Percentiles rank a stretch among this genome's conserved stretches.
phyloP scores from a whole-genome alignment of 2,329 filamentous ascomycete species.

The Cryphonectria carpinicola region DNA sequence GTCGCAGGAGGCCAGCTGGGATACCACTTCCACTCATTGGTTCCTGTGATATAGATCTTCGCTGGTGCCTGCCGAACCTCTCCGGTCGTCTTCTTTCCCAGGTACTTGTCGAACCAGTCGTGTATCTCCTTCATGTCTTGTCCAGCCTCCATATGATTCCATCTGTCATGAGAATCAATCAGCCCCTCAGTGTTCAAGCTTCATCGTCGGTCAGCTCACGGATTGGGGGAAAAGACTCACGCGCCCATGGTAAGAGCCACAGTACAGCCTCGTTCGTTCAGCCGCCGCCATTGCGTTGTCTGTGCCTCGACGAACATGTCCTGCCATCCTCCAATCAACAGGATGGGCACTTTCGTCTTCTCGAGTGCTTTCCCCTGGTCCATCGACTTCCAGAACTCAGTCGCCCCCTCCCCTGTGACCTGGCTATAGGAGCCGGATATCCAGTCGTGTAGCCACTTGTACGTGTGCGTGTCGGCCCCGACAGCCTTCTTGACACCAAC shows the following conservation, averaged over 20 bases:
- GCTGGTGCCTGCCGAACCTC: constrained; percentile 13
- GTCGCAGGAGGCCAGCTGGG: constrained; percentile 28
- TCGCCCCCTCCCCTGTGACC: background rate
- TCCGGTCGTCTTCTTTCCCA: constrained; percentile 6
- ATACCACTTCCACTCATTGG: constrained; percentile 24
- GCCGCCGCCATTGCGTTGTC: constrained; percentile 13
- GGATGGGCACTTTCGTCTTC: constrained; percentile 11
- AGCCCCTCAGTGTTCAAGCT: background rate
- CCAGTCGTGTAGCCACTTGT: constrained; percentile 20
- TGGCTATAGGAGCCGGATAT: constrained; percentile 5
- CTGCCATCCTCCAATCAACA: constrained; percentile 25
- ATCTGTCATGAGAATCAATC: background rate
- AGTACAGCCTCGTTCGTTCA: constrained; percentile 10
- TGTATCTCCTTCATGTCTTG: constrained; percentile 11
- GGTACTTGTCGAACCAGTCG: constrained; percentile 25
- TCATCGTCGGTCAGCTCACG: background rate
- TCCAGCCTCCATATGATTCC: constrained; percentile 19
- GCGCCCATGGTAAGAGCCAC: constrained; percentile 25
- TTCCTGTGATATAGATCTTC: constrained; percentile 19
- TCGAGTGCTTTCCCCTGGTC: constrained; percentile 12
- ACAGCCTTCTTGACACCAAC: constrained; percentile 17
- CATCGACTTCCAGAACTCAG: constrained; percentile 19
- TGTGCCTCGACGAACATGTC: constrained; percentile 13
- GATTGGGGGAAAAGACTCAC: background rate
- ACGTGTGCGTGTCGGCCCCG: constrained; percentile 3